phyloP scores from a whole-genome alignment of 139 green algal genomes.

The Medakamo hakoo region DNA sequence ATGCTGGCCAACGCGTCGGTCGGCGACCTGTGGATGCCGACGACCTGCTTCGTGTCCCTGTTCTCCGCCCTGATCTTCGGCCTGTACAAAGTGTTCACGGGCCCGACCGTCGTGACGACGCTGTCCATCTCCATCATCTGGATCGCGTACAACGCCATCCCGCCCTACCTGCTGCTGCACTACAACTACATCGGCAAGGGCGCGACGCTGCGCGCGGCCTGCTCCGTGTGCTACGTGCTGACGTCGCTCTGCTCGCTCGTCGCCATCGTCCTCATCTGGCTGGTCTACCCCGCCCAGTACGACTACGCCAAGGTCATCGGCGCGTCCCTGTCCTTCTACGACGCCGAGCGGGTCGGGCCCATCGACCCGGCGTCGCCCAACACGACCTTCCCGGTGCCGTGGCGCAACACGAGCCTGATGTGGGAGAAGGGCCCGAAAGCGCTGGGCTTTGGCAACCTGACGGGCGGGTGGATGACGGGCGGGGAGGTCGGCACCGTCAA shows the following conservation, averaged over 20 bases:
- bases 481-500: conserved; percentile 43
- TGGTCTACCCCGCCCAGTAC: conserved; percentile 32
- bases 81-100: conserved; percentile 19
- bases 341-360: conserved; percentile 27
- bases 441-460: conserved; percentile 11
- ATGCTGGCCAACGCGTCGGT: conserved; percentile 17
- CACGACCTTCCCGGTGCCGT: conserved; percentile 18
- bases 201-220: conserved; percentile 3
- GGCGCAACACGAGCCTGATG: conserved; percentile 20
- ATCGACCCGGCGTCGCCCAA: not conserved
- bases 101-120: conserved; percentile 10
- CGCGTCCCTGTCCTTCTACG: conserved; percentile 19
- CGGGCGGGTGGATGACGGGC: conserved; percentile 28
- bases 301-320: conserved; percentile 18
- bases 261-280: conserved; percentile 30
- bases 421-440: conserved; percentile 13
- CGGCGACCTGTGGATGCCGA: conserved; percentile 19
- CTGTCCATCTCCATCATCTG: conserved; percentile 30
- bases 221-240: conserved; percentile 2
- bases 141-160: conserved; percentile 32
- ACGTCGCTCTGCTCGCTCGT: conserved; percentile 8
- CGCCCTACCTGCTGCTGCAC: conserved; percentile 29
- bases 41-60: conserved; percentile 9
- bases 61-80: conserved; percentile 23
- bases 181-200: conserved; percentile 18